Evolutionary conservation across 2,329 filamentous ascomycete genomes (phyloP).

Genomic region (Didymella sp.): DNA sequence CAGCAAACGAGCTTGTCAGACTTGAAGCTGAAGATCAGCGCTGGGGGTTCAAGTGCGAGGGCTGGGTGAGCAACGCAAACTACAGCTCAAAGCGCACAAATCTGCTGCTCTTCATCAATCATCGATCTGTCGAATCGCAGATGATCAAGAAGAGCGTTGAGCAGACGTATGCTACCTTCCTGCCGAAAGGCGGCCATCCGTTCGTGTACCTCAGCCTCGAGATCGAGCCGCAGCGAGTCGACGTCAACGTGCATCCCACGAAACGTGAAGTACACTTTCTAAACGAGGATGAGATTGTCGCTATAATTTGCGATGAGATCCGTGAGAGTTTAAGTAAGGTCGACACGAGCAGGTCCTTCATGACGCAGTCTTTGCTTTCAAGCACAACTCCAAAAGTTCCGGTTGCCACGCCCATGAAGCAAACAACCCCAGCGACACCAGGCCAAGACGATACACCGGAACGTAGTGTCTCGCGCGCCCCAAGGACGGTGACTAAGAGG

Average conservation of each 20-base stretch:
- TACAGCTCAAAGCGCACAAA: slow-evolving; percentile 90
- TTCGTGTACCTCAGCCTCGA: slow-evolving; percentile 92
- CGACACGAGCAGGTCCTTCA: slow-evolving; percentile 91
- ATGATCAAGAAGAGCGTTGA: slow-evolving; percentile 89
- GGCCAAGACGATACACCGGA: slow-evolving; percentile 32
- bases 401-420: slow-evolving; percentile 52
- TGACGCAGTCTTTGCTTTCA: slow-evolving; percentile 84
- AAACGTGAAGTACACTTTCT: slow-evolving; percentile 97
- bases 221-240: slow-evolving; percentile 89
- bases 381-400: slow-evolving; percentile 43
- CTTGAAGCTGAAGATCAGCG: slow-evolving; percentile 75
- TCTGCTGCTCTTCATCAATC: slow-evolving; percentile 93
- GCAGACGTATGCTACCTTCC: slow-evolving; percentile 83
- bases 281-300: slow-evolving; percentile 95
- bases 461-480: slow-evolving; percentile 39
- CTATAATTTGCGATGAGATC: slow-evolving; percentile 81
- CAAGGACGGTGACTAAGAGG: slow-evolving; percentile 39
- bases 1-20: slow-evolving; percentile 87
- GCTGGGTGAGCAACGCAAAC: slow-evolving; percentile 90
- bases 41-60: slow-evolving; percentile 83
- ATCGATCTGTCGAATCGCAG: slow-evolving; percentile 88
- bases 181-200: slow-evolving; percentile 93
- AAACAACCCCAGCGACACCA: slow-evolving; percentile 35
- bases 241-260: slow-evolving; percentile 97
- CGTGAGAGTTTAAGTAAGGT: slow-evolving; percentile 80